These are phyloP conservation scores for Arthrobotrys pseudoclavata DNA, from an alignment of 2,329 filamentous ascomycete species.

Conservation along the genomic window DNA sequence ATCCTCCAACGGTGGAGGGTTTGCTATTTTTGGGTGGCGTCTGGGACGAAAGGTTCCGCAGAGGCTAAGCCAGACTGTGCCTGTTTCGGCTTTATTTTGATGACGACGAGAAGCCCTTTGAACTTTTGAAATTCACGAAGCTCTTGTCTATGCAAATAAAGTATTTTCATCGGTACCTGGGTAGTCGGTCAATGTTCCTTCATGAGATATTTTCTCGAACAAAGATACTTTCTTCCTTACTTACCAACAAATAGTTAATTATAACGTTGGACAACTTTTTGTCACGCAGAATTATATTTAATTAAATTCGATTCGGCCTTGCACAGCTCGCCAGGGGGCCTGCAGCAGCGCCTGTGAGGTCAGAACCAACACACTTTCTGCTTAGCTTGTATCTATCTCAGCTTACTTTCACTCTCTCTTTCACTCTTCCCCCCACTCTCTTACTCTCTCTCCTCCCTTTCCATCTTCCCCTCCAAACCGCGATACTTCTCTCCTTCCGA, in stretches of 20 bases:
- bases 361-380: slow-evolving; percentile 26
- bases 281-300: not conserved
- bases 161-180: too few species aligned
- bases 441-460: slow-evolving; percentile 6
- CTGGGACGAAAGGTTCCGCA: slow-evolving; percentile 6
- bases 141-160: not conserved
- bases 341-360: not conserved
- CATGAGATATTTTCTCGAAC: not conserved
- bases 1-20: slow-evolving; percentile 17
- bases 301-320: not conserved
- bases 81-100: slow-evolving; percentile 47
- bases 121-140: not conserved
- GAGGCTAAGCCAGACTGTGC: slow-evolving; percentile 35
- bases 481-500: slow-evolving; percentile 19
- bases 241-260: too few species aligned
- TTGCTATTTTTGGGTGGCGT: slow-evolving; percentile 15
- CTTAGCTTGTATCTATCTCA: slow-evolving; percentile 46
- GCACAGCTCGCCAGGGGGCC: not conserved
- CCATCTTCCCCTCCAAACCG: slow-evolving; percentile 18
- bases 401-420: slow-evolving; percentile 24
- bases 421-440: not conserved
- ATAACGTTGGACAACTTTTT: not conserved
- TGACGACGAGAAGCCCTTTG: slow-evolving; percentile 26
- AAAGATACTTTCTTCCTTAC: not conserved
- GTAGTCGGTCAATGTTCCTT: not conserved